phyloP scores from a whole-genome alignment of 768 basidiomycete species.

The Boletus insuetus region DNA sequence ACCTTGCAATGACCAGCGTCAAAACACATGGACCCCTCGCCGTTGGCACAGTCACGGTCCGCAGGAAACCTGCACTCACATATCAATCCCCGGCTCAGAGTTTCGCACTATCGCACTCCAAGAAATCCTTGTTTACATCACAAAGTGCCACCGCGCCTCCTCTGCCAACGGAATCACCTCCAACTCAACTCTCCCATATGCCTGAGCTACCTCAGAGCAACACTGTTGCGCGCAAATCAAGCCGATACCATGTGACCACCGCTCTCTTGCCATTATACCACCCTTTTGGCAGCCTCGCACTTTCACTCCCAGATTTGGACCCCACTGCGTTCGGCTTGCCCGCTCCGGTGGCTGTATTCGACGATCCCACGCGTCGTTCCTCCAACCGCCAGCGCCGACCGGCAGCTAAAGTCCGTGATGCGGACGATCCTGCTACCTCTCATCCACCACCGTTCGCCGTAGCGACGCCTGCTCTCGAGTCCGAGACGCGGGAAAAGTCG shows the following conservation, averaged over 20 bases:
- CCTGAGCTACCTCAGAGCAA: conserved; percentile 15
- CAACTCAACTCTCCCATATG: conserved; percentile 8
- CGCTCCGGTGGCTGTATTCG: conserved; percentile 41
- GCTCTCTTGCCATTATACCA: conserved; percentile 65
- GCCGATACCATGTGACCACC: conserved; percentile 29
- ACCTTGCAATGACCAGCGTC: conserved; percentile 22
- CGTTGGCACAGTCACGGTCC: conserved; percentile 28
- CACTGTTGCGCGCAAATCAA: conserved; percentile 15
- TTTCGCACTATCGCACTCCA: conserved; percentile 25
- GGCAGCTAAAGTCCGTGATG: conserved; percentile 49
- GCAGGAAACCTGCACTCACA: conserved; percentile 56
- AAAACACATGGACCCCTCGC: conserved; percentile 14
- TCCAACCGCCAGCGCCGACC: conserved; percentile 47
- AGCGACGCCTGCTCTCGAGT: conserved; percentile 9
- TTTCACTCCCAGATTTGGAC: conserved; percentile 64
- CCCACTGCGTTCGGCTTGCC: conserved; percentile 56
- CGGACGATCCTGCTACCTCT: conserved; percentile 32
- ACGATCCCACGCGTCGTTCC: conserved; percentile 42
- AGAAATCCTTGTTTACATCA: conserved; percentile 17
- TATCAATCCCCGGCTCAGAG: conserved; percentile 54
- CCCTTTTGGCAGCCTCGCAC: conserved; percentile 59
- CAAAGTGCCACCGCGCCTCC: conserved; percentile 16
- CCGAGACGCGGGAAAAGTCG: conserved; percentile 40
- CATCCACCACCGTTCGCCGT: conserved; percentile 9
- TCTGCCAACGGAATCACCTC: conserved; percentile 10